These are phyloP conservation scores for Pleurozium schreberi DNA, from an alignment of 225 moss, liverwort and hornwort genomes.

Conservation along the genomic window DNA sequence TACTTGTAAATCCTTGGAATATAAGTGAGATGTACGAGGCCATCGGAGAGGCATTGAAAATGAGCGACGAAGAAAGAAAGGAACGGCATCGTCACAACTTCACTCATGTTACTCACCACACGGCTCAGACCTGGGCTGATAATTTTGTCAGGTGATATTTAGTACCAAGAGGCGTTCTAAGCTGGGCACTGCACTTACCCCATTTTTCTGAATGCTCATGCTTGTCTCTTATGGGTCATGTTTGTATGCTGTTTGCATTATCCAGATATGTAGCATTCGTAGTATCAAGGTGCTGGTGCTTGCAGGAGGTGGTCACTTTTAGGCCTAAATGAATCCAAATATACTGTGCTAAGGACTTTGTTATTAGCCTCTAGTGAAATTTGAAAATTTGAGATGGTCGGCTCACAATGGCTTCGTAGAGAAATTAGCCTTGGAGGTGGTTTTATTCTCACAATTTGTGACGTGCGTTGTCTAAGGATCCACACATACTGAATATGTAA, in stretches of 20 bases:
- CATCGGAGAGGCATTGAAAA: constrained; percentile 73
- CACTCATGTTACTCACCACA: constrained; percentile 83
- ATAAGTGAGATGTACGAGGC: constrained; percentile 85
- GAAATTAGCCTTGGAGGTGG: background rate
- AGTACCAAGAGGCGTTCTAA: constrained; percentile 3
- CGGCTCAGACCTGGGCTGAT: constrained; percentile 96
- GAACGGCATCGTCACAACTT: constrained; percentile 83
- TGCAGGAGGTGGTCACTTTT: background rate
- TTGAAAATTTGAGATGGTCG: background rate
- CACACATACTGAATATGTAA: background rate
- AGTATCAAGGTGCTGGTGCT: background rate
- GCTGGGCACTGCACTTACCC: background rate
- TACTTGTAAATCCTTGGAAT: constrained; percentile 97
- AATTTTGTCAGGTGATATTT: constrained; percentile 70
- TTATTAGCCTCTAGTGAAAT: background rate
- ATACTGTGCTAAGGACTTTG: background rate
- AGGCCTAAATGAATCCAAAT: background rate
- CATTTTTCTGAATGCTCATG: background rate
- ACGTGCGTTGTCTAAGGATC: background rate
- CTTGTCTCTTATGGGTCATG: background rate
- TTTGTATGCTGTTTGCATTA: background rate
- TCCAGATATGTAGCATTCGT: background rate
- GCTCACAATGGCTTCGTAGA: background rate
- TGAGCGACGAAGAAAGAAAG: constrained; percentile 67
- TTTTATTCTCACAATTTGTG: background rate